Conservation (phyloP, 1,284 basidiomycete species). For the Boletus sp. region DNA sequence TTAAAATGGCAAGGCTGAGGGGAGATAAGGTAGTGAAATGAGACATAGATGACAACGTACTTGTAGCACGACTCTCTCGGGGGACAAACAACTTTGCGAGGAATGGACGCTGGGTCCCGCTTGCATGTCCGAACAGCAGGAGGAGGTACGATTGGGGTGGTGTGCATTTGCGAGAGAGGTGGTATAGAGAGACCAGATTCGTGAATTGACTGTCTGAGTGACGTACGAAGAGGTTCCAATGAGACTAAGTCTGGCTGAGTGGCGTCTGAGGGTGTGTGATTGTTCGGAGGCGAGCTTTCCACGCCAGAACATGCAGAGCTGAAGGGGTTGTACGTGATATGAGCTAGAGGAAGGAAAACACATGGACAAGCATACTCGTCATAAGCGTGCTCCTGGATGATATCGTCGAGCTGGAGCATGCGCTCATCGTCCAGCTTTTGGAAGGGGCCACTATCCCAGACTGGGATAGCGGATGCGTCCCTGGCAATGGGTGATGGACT, state of each 20-base stretch:
- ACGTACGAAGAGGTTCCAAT: slow-evolving; percentile 11
- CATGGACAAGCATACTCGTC: slow-evolving; percentile 52
- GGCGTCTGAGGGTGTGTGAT: slow-evolving; percentile 8
- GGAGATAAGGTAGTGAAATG: slow-evolving; percentile 20
- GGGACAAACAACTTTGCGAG: slow-evolving; percentile 60
- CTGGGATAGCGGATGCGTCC: slow-evolving; percentile 33
- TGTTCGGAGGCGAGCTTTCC: slow-evolving; percentile 16
- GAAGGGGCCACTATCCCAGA: slow-evolving; percentile 32
- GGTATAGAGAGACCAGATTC: slow-evolving; percentile 28
- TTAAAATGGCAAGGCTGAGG: slow-evolving; percentile 67
- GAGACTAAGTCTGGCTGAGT: slow-evolving; percentile 7
- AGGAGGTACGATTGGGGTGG: slow-evolving; percentile 41
- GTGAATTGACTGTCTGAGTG: slow-evolving; percentile 17
- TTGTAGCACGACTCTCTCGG: slow-evolving; percentile 70
- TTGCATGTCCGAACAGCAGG: slow-evolving; percentile 53
- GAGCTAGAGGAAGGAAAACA: not conserved
- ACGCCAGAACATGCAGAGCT: slow-evolving; percentile 24
- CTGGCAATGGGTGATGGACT: slow-evolving; percentile 41
- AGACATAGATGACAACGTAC: slow-evolving; percentile 40
- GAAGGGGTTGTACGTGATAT: not conserved
- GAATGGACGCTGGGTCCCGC: slow-evolving; percentile 43
- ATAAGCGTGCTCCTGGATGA: slow-evolving; percentile 66
- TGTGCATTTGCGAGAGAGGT: slow-evolving; percentile 30
- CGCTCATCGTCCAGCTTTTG: slow-evolving; percentile 47
- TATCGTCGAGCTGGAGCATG: slow-evolving; percentile 63